Conservation (phyloP, 345 rosid genomes). For the Streptanthus diversifolius region DNA sequence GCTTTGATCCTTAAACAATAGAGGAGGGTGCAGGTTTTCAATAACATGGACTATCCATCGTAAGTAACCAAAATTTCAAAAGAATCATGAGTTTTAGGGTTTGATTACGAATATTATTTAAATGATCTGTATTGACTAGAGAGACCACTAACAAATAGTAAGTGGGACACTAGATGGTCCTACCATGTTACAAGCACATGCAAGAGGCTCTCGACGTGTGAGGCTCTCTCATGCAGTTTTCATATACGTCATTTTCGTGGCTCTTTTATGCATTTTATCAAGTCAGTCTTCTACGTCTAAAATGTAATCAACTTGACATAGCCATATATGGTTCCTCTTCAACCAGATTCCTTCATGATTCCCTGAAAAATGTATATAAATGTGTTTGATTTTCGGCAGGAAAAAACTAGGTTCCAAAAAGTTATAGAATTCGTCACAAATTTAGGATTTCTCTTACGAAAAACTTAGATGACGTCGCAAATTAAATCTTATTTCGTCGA, state of each 20-base stretch:
- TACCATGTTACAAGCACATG: constrained; percentile 37
- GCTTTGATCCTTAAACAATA: not conserved
- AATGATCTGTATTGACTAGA: constrained; percentile 3
- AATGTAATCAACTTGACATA: not conserved
- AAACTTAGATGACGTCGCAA: not conserved
- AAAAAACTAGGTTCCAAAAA: not conserved
- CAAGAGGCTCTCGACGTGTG: constrained; percentile 21
- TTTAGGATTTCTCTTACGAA: not conserved
- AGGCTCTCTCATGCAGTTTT: constrained; percentile 20
- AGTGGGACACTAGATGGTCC: constrained; percentile 9
- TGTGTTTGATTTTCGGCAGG: not conserved
- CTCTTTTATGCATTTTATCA: not conserved
- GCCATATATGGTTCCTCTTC: not conserved
- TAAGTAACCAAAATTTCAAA: too few relatives aligned
- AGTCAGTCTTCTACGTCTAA: not conserved
- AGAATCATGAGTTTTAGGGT: not conserved
- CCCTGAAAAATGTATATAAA: not conserved
- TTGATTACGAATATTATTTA: not conserved
- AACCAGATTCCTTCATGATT: not conserved
- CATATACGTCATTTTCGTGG: constrained; percentile 29
- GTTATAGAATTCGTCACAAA: not conserved
- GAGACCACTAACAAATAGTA: not conserved
- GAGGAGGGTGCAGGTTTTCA: too few relatives aligned
- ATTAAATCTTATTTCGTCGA: too few relatives aligned
- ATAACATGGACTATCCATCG: too few relatives aligned